A percentile compares a stretch with the other conserved stretches of the same genome.
Conservation (phyloP, 116 monocot species). For the Cymodocea nodosa region DNA sequence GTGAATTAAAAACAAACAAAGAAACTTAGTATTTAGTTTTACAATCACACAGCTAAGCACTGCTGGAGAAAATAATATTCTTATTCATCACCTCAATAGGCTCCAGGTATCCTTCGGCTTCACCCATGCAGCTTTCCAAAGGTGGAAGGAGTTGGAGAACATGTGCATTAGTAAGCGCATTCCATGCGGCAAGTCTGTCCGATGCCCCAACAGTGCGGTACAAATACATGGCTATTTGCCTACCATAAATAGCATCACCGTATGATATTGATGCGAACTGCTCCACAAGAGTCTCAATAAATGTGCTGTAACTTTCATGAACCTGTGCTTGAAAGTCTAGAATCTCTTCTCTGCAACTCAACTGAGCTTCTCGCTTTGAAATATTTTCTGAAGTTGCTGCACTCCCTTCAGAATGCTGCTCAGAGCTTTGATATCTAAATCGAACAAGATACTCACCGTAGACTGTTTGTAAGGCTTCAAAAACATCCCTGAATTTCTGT, state of each 20-base stretch:
- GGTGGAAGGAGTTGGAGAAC: constrained; percentile 77
- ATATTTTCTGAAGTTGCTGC: constrained; percentile 4
- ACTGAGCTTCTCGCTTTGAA: constrained; percentile 1
- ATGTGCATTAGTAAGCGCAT: constrained; percentile 49
- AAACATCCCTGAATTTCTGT: constrained; percentile 44
- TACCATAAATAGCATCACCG: constrained; percentile 70
- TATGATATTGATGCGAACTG: constrained; percentile 90
- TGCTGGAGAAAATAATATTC: neutral
- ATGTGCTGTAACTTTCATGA: constrained; percentile 74
- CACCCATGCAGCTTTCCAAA: constrained; percentile 45
- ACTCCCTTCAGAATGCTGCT: neutral
- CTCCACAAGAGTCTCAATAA: constrained; percentile 75
- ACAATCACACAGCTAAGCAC: neutral
- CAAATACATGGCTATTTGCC: constrained; percentile 80
- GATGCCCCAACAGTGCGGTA: constrained; percentile 41
- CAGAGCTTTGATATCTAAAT: constrained; percentile 1
- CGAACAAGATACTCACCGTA: constrained; percentile 50
- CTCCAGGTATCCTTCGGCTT: constrained; percentile 59
- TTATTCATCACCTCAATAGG: constrained; percentile 54
- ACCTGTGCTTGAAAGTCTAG: constrained; percentile 56
- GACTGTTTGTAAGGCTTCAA: constrained; percentile 57
- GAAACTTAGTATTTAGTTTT: neutral
- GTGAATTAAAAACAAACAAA: neutral
- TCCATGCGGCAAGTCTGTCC: constrained; percentile 71
- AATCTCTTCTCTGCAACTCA: constrained; percentile 3